phyloP scores from a whole-genome alignment of 1,284 basidiomycete species.

The Apiotrichum sp. region DNA sequence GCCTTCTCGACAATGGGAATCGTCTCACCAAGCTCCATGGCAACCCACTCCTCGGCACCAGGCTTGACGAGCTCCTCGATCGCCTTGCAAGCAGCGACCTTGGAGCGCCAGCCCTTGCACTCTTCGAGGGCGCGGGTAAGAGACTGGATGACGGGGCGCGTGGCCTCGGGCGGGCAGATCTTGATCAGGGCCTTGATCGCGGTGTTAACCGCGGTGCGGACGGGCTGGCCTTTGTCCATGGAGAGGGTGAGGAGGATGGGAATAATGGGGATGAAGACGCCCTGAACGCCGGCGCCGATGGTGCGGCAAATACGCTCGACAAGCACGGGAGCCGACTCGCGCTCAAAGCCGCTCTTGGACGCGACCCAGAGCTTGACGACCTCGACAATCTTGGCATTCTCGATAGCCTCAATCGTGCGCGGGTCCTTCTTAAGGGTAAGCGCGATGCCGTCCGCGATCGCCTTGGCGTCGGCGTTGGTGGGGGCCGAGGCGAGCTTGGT shows the following conservation, averaged over 20 bases:
- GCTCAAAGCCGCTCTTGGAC: conserved; percentile 85
- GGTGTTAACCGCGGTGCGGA: conserved; percentile 69
- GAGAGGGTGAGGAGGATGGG: conserved; percentile 75
- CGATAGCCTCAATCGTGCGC: conserved; percentile 34
- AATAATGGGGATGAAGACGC: conserved; percentile 74
- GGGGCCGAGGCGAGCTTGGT: conserved; percentile 35
- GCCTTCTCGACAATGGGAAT: conserved; percentile 82
- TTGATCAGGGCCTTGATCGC: conserved; percentile 84
- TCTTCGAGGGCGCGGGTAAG: conserved; percentile 70
- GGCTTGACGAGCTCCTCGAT: conserved; percentile 65
- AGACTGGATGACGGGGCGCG: conserved; percentile 62
- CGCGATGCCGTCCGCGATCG: conserved; percentile 41
- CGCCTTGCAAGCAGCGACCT: conserved; percentile 87
- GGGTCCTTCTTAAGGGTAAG: conserved; percentile 38
- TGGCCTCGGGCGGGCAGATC: conserved; percentile 77
- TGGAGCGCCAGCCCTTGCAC: conserved; percentile 85
- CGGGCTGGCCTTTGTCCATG: conserved; percentile 92
- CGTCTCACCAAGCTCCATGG: conserved; percentile 71
- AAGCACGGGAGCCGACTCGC: conserved; percentile 82
- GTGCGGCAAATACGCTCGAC: conserved; percentile 69
- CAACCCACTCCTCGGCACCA: conserved; percentile 71
- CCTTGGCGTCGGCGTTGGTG: conserved; percentile 44
- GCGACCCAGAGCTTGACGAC: conserved; percentile 66
- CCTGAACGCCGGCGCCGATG: conserved; percentile 68
- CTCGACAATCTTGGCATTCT: conserved; percentile 52